These are phyloP conservation scores for Brassica incana DNA, from an alignment of 345 rosid genomes.

Conservation along the genomic window DNA sequence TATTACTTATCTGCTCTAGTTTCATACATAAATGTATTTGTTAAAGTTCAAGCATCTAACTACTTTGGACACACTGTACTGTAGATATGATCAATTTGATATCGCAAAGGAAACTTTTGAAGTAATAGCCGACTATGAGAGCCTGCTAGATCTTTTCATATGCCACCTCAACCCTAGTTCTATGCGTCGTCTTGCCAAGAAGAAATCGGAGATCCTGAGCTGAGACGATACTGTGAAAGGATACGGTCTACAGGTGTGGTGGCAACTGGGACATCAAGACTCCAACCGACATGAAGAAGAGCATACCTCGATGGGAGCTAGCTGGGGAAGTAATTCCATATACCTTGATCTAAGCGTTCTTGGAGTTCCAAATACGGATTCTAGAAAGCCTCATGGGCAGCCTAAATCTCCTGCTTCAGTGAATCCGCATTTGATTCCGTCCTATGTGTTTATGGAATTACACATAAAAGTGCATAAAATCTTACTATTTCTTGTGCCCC, in stretches of 20 bases:
- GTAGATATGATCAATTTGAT: conserved; percentile 97
- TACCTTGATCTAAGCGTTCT: conserved; percentile 95
- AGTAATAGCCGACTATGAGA: conserved; percentile 90
- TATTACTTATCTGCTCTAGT: background rate
- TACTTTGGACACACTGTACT: conserved; percentile 18
- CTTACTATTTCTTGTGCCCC: conserved; percentile 13
- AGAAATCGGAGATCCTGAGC: conserved; percentile 87
- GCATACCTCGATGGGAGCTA: conserved; percentile 89
- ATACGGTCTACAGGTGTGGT: conserved; percentile 96
- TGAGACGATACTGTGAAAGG: conserved; percentile 90
- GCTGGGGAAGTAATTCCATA: conserved; percentile 98
- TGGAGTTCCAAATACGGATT: conserved; percentile 73
- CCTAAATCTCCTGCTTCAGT: conserved; percentile 64
- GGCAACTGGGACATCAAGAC: conserved; percentile 99
- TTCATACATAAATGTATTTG: background rate
- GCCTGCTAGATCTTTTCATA: conserved; percentile 90
- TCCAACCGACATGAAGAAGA: conserved; percentile 69
- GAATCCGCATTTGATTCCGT: conserved; percentile 1
- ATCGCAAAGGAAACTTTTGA: conserved; percentile 96
- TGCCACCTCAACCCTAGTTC: conserved; percentile 99
- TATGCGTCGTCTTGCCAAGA: conserved; percentile 97
- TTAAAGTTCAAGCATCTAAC: conserved; percentile 22
- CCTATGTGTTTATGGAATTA: background rate
- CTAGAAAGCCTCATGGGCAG: conserved; percentile 59
- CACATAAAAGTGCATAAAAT: background rate